Conservation (phyloP, 176 grass and related monocot species). For the Carex pumila region DNA sequence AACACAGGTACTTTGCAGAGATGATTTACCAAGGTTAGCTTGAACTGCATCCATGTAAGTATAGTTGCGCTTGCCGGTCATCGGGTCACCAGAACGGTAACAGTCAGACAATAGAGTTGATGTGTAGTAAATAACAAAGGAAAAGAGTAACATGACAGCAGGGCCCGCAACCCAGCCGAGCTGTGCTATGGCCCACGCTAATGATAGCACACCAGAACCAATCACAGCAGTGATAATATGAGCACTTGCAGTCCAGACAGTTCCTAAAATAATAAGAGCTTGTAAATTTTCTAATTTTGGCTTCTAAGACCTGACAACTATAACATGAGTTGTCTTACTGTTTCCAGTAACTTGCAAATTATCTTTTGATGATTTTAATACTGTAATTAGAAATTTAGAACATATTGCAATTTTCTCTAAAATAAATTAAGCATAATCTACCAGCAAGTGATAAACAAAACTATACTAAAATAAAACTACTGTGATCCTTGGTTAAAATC, state of each 20-base stretch:
- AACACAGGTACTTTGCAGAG: neutral
- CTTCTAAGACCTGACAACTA: neutral
- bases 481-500: neutral
- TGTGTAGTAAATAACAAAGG: slow-evolving; percentile 71
- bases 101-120: slow-evolving; percentile 79
- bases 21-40: slow-evolving; percentile 57
- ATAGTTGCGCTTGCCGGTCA: slow-evolving; percentile 80
- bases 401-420: neutral
- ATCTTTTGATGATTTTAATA: neutral
- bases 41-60: slow-evolving; percentile 81
- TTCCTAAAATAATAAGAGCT: slow-evolving; percentile 37
- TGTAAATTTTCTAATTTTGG: neutral
- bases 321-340: neutral
- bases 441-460: neutral
- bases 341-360: neutral
- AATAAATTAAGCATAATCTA: neutral
- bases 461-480: neutral
- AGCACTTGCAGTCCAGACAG: slow-evolving; percentile 75
- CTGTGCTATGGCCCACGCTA: slow-evolving; percentile 93
- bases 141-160: slow-evolving; percentile 65
- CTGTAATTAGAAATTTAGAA: neutral
- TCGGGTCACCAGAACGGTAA: slow-evolving; percentile 75
- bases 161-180: slow-evolving; percentile 92
- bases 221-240: slow-evolving; percentile 95
- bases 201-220: slow-evolving; percentile 81